Evolutionary conservation across 192 early-diverging fungal species (phyloP).

Genomic region (Cladochytrium replicatum): DNA sequence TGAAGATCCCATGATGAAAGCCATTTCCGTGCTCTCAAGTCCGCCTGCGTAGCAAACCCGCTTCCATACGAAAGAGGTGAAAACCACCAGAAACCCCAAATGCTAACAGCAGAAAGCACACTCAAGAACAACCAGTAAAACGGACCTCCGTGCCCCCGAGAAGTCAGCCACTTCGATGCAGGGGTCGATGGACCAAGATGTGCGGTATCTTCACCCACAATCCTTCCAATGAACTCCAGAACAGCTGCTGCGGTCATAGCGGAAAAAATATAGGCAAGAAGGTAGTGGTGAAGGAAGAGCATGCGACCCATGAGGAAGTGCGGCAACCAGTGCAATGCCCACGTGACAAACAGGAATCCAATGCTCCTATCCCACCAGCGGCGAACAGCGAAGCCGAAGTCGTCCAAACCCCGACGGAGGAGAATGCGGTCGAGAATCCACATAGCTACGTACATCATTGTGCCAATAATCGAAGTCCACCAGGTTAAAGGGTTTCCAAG

Average conservation of each 20-base stretch:
- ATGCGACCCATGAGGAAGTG: constrained; percentile 89
- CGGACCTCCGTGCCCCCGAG: constrained; percentile 15
- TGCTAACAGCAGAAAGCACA: constrained; percentile 31
- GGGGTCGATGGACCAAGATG: constrained; percentile 29
- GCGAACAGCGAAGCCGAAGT: constrained; percentile 44
- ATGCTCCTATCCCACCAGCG: constrained; percentile 40
- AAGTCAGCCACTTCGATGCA: constrained; percentile 22
- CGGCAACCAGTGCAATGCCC: constrained; percentile 82
- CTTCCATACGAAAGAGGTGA: constrained; percentile 81
- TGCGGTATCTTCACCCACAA: constrained; percentile 39
- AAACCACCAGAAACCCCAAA: constrained; percentile 65
- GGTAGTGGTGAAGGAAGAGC: constrained; percentile 92
- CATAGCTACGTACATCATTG: constrained; percentile 51
- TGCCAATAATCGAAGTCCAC: constrained; percentile 53
- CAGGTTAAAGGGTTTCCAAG: constrained; percentile 84
- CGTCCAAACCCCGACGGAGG: constrained; percentile 61
- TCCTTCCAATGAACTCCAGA: constrained; percentile 58
- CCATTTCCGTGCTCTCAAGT: constrained; percentile 57
- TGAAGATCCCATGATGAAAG: constrained; percentile 83
- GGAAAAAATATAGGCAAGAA: constrained; percentile 77
- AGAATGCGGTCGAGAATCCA: constrained; percentile 61
- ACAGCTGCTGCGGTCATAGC: constrained; percentile 64
- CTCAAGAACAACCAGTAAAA: constrained; percentile 29
- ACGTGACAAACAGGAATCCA: constrained; percentile 78
- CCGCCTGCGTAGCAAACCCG: constrained; percentile 44